Evolutionary conservation across 2,329 filamentous ascomycete species (phyloP), one percentile per base, ranked within the genome.

Genomic region (Pseudomassariella vexata): DNA sequence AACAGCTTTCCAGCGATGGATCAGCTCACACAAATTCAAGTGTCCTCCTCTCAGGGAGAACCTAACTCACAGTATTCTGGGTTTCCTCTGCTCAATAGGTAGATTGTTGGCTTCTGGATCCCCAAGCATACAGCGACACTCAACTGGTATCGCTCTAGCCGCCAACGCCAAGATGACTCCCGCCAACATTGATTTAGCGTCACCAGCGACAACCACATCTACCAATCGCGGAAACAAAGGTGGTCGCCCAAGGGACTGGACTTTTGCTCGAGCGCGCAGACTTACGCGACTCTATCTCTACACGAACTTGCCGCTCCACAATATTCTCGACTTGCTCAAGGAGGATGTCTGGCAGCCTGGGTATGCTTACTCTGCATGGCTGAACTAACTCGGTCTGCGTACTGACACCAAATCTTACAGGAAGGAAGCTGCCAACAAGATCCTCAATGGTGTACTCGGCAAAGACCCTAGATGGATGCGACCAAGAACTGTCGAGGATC

Each of bases 401-500:
- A 28, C 44, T 43, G 36, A 44, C 28, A 29, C 37, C 38, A 33
- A 42, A 17, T 19, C 12, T 23, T 24, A 36, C 35, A 74, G 71
- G 22, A 68, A 68, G 44, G 73, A 76, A 43, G 76, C 73, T 18
- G 72, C 68, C 20, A 72, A 73, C 46, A 77, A 78, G 55, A 73
- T 68, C 15, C 65, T 77, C 41, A 69, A 70, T 33, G 57, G 60
- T 6, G 64, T 75, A 39, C 62, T 78, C 19, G 73, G 75, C 40
- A 73, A 77, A 39, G 70, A 79, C 22, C 70, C 73, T 19, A 63
- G 73, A 47, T 76, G 73, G 63, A 58, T 77, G 30, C 66, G 70
- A 14, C 72, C 73, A 2, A 65, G 63, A 37, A 63, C 58, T 21
- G 56, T 64, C 9, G 58, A 62, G 12, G 72, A 77, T 31, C 73